Conservation (phyloP, 129 eudicot genomes). For the Dittrichia graveolens region DNA sequence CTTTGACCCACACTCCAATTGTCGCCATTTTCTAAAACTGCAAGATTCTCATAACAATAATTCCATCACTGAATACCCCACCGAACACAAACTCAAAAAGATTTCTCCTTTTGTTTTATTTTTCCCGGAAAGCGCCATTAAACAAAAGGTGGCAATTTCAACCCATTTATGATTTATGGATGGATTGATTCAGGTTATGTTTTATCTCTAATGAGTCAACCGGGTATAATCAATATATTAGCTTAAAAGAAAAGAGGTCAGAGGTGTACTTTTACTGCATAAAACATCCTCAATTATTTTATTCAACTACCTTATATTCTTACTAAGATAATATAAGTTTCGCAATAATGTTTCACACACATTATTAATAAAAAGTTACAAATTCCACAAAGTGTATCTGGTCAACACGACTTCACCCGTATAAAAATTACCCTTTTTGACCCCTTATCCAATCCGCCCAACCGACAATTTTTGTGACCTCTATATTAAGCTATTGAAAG, state of each 20-base stretch:
- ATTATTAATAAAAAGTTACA: neutral
- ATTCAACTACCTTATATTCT: neutral
- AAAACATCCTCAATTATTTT: neutral
- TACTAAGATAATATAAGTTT: neutral
- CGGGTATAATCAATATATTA: neutral
- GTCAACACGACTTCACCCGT: neutral
- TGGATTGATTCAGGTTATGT: neutral
- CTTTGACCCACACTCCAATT: conserved; percentile 98
- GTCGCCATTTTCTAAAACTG: conserved; percentile 91
- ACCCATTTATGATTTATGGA: neutral
- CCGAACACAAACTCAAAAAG: neutral
- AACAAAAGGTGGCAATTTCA: neutral
- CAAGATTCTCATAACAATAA: conserved; percentile 13
- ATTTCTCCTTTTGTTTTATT: conserved; percentile 9
- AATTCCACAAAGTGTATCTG: neutral
- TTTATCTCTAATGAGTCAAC: neutral
- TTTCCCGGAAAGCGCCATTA: neutral
- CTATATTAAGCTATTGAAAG: neutral
- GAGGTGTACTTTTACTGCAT: neutral
- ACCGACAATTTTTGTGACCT: neutral
- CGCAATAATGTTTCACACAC: neutral
- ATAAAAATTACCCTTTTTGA: neutral
- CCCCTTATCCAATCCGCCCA: neutral
- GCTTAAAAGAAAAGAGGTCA: neutral
- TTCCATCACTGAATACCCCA: conserved; percentile 15